These are phyloP conservation scores for Meyerozyma elateridarum DNA, from an alignment of 1,139 yeast species.

Conservation along the genomic window DNA sequence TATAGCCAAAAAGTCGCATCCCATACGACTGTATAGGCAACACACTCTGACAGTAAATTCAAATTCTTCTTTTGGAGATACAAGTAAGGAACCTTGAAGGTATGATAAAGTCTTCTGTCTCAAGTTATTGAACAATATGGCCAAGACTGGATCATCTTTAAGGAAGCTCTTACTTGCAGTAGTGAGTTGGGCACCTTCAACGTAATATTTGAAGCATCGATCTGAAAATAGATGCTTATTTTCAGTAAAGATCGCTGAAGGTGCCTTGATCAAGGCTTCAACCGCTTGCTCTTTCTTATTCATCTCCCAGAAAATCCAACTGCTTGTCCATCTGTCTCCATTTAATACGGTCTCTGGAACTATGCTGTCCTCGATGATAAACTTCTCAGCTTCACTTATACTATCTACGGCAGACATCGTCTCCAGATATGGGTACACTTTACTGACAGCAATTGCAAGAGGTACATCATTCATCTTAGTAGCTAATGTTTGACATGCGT, in stretches of 20 bases:
- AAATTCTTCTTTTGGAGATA: conserved; percentile 51
- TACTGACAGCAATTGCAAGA: conserved; percentile 75
- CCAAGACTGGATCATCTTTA: conserved; percentile 78
- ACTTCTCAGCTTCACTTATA: conserved; percentile 38
- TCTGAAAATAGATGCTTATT: conserved; percentile 21
- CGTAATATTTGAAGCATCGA: conserved; percentile 17
- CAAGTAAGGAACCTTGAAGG: conserved; percentile 42
- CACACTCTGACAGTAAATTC: conserved; percentile 59
- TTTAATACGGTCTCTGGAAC: conserved; percentile 52
- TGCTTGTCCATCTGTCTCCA: conserved; percentile 80
- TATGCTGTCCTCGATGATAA: conserved; percentile 47
- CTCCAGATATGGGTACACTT: conserved; percentile 48
- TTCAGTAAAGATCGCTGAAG: conserved; percentile 37
- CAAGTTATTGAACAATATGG: conserved; percentile 59
- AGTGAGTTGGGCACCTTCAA: conserved; percentile 15
- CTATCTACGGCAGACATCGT: conserved; percentile 31
- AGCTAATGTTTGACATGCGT: conserved; percentile 70
- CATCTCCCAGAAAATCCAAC: conserved; percentile 77
- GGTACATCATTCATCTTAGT: conserved; percentile 62
- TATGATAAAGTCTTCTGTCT: conserved; percentile 47
- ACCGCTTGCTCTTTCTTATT: conserved; percentile 49
- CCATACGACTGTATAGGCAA: conserved; percentile 76
- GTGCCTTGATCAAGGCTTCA: conserved; percentile 60
- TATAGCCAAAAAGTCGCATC: conserved; percentile 77
- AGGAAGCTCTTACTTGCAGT: conserved; percentile 43